phyloP scores from a whole-genome alignment of 495 filamentous ascomycete genomes.

The Platismatia glauca region DNA sequence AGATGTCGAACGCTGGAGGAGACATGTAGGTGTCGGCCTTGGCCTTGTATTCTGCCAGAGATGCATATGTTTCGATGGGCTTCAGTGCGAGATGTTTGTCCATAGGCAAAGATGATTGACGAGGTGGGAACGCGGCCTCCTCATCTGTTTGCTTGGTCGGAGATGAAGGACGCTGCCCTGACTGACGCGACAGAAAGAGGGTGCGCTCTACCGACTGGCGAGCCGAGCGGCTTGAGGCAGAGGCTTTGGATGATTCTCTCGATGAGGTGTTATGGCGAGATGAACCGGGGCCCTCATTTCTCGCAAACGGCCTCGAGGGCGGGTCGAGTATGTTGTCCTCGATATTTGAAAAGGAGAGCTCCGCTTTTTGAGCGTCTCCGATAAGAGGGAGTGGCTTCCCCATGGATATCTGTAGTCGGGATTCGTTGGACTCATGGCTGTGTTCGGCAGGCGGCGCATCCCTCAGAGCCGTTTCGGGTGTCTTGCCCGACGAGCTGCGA shows the following conservation, averaged over 20 bases:
- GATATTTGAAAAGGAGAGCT: not conserved
- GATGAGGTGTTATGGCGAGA: not conserved
- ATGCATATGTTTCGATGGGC: not conserved
- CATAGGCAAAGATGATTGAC: slow-evolving; percentile 7
- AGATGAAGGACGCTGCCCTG: not conserved
- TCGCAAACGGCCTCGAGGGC: not conserved
- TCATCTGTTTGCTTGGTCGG: not conserved
- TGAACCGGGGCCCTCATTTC: not conserved
- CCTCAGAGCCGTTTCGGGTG: slow-evolving; percentile 1
- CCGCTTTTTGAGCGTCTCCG: slow-evolving; percentile 6
- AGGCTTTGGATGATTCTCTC: not conserved
- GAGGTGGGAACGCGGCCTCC: not conserved
- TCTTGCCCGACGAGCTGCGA: slow-evolving; percentile 1
- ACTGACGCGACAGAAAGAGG: not conserved
- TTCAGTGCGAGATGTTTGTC: slow-evolving; percentile 1
- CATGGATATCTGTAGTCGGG: slow-evolving; percentile 4
- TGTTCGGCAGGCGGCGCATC: not conserved
- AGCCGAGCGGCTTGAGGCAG: not conserved
- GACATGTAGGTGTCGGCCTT: not conserved
- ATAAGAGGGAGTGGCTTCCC: slow-evolving; percentile 11
- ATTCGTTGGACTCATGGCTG: not conserved
- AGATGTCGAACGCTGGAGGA: slow-evolving; percentile 1
- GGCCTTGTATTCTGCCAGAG: slow-evolving; percentile 7
- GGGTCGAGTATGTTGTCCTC: not conserved
- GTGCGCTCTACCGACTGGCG: not conserved